phyloP scores from a whole-genome alignment of 495 filamentous ascomycete species.

The Sordaria brevicollis region DNA sequence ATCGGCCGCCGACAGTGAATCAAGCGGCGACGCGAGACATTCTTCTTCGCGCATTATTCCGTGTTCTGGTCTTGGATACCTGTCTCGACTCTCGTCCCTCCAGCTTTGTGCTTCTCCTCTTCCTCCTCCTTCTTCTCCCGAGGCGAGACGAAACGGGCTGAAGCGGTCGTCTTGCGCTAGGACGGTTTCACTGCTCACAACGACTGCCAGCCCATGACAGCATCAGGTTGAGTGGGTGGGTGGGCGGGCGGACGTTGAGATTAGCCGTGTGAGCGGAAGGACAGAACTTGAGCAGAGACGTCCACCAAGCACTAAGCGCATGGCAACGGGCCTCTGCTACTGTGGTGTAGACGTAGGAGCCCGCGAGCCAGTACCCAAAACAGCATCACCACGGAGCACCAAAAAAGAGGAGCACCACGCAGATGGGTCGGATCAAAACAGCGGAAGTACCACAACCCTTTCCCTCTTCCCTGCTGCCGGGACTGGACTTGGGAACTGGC shows the following conservation, averaged over 20 bases:
- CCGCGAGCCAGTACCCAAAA: background rate
- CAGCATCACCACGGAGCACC: background rate
- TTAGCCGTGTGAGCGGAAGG: background rate
- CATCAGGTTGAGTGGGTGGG: background rate
- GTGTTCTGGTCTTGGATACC: background rate
- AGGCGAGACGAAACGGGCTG: background rate
- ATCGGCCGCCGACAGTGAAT: background rate
- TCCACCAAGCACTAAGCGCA: background rate
- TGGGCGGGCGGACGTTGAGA: background rate
- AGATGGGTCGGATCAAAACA: background rate
- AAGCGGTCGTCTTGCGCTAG: background rate
- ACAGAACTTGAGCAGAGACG: background rate
- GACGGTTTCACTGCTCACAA: background rate
- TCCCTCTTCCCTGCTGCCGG: background rate
- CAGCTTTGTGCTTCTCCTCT: background rate
- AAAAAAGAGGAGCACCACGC: background rate
- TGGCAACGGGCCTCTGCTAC: background rate
- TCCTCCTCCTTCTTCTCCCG: background rate
- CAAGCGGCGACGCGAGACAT: background rate
- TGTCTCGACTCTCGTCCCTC: background rate
- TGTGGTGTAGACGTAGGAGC: background rate
- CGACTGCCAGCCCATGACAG: background rate
- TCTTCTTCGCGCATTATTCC: background rate
- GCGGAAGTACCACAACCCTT: background rate
- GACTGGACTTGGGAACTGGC: background rate